These are phyloP conservation scores for Carallia pectinifolia DNA, from an alignment of 345 rosid genomes.

Conservation along the genomic window DNA sequence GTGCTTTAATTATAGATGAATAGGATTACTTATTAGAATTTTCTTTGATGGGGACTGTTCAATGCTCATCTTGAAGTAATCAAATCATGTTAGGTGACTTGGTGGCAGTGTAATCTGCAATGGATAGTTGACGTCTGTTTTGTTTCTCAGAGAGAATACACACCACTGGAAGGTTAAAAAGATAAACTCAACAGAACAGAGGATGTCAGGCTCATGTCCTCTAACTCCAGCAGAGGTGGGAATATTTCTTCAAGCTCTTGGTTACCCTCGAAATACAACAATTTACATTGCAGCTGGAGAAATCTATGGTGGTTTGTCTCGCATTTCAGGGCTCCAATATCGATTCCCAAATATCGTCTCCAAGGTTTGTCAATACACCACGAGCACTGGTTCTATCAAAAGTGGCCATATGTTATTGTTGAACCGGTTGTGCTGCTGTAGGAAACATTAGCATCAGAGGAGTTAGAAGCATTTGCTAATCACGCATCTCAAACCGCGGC, in stretches of 20 bases:
- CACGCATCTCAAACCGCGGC: conserved; percentile 90
- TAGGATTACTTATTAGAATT: too few species aligned
- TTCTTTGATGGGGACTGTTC: too few species aligned
- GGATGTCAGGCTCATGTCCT: conserved; percentile 79
- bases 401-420: conserved; percentile 6
- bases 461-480: conserved; percentile 53
- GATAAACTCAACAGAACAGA: conserved; percentile 86
- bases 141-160: conserved; percentile 60
- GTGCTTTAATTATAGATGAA: too few species aligned
- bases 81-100: neutral
- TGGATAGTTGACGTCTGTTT: neutral
- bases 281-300: conserved; percentile 91
- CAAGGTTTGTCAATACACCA: conserved; percentile 50
- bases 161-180: conserved; percentile 91
- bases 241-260: conserved; percentile 76
- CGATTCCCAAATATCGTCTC: conserved; percentile 74
- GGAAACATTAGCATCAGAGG: conserved; percentile 64
- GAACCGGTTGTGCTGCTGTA: conserved; percentile 23
- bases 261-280: conserved; percentile 65
- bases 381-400: conserved; percentile 1
- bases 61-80: neutral
- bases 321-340: conserved; percentile 56
- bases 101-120: neutral
- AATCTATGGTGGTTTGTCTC: conserved; percentile 80
- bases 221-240: conserved; percentile 93